Conservation (phyloP, 352 stramenopile genomes). For the Phytophthora pisi region DNA sequence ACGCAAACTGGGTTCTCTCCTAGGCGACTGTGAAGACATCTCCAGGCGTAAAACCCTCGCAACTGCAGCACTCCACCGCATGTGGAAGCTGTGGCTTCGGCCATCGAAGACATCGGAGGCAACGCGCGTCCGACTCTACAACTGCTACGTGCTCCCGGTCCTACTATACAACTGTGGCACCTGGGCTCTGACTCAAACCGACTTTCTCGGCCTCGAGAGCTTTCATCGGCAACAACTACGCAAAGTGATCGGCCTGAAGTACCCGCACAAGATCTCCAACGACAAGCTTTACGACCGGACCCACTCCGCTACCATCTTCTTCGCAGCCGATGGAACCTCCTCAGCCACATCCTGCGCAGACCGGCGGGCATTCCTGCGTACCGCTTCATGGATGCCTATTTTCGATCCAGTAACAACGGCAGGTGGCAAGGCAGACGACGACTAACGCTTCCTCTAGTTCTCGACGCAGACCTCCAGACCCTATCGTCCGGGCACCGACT, state of each 20-base stretch:
- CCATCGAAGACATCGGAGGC: conserved; percentile 5
- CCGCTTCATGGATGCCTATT: conserved; percentile 6
- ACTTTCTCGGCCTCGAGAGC: not conserved
- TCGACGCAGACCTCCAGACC: conserved; percentile 16
- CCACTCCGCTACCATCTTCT: conserved; percentile 11
- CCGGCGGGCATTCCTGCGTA: conserved; percentile 7
- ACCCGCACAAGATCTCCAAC: conserved; percentile 5
- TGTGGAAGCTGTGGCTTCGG: conserved; percentile 24
- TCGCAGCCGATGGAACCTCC: conserved; percentile 5
- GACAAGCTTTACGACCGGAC: conserved; percentile 17
- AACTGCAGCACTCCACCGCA: conserved; percentile 9
- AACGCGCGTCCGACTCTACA: conserved; percentile 18
- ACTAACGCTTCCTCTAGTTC: conserved; percentile 6
- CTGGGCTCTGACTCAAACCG: conserved; percentile 1
- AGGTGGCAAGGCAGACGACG: not conserved
- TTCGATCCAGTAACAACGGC: not conserved
- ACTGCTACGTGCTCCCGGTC: conserved; percentile 14
- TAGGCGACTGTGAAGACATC: conserved; percentile 15
- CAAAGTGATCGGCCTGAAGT: conserved; percentile 6
- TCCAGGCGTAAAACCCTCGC: conserved; percentile 18
- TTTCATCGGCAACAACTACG: conserved; percentile 16
- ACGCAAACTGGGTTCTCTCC: conserved; percentile 12
- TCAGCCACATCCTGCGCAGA: conserved; percentile 8
- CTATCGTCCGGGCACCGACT: conserved; percentile 10
- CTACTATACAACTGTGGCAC: conserved; percentile 5